Evolutionary conservation across 352 stramenopile genomes (phyloP).

Genomic region (Phytophthora citricola): DNA sequence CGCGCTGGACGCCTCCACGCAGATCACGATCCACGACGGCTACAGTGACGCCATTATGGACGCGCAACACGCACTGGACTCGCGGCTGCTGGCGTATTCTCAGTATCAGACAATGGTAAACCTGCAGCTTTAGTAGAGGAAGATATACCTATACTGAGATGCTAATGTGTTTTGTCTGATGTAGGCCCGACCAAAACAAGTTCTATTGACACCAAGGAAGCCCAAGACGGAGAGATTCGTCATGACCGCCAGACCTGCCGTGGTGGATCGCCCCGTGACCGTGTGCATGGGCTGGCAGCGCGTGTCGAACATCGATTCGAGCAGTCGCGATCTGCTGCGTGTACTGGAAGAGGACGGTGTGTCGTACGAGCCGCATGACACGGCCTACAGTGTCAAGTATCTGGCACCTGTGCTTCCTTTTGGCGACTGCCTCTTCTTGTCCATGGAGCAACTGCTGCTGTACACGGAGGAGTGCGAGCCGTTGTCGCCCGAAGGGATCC

Average conservation of each 20-base stretch:
- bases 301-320: conserved; percentile 76
- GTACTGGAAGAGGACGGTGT: conserved; percentile 88
- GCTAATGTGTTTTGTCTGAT: conserved; percentile 4
- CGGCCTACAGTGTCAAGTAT: conserved; percentile 90
- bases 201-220: conserved; percentile 68
- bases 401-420: conserved; percentile 81
- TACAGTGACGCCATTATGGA: conserved; percentile 82
- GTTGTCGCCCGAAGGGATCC: conserved; percentile 69
- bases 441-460: conserved; percentile 86
- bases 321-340: conserved; percentile 75
- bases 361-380: conserved; percentile 86
- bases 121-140: neutral
- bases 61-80: conserved; percentile 77
- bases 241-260: conserved; percentile 64
- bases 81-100: conserved; percentile 81
- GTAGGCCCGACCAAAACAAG: conserved; percentile 63
- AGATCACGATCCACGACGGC: conserved; percentile 86
- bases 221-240: conserved; percentile 57
- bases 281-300: conserved; percentile 89
- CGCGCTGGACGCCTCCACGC: conserved; percentile 80
- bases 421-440: conserved; percentile 88
- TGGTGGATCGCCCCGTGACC: conserved; percentile 76
- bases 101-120: conserved; percentile 84
- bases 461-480: conserved; percentile 89
- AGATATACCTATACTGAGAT: neutral